phyloP scores from a whole-genome alignment of 129 eudicot species.

The Gnaphalium uliginosum region DNA sequence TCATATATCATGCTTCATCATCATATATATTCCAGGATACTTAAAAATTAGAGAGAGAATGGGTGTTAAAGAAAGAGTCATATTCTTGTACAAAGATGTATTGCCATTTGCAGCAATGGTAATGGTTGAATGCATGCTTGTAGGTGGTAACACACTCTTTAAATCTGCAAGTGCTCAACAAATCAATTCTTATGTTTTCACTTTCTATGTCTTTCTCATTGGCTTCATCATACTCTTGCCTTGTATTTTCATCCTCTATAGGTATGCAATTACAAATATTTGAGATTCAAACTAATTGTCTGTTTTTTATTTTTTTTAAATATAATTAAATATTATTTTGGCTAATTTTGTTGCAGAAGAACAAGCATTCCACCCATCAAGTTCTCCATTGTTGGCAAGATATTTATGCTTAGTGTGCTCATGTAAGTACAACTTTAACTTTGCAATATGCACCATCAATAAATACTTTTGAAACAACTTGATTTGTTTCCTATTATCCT shows the following conservation, averaged over 20 bases:
- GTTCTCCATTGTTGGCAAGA: conserved; percentile 13
- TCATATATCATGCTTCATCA: not conserved
- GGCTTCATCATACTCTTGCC: conserved; percentile 43
- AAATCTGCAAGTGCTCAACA: conserved; percentile 36
- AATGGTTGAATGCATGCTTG: conserved; percentile 27
- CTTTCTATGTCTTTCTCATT: conserved; percentile 37
- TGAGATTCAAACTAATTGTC: no score
- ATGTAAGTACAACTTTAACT: conserved; percentile 31
- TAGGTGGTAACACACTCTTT: conserved; percentile 39
- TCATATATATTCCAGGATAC: not conserved
- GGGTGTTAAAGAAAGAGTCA: conserved; percentile 12
- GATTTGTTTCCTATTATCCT: no score
- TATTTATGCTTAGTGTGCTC: conserved; percentile 36
- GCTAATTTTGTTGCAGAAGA: conserved; percentile 26
- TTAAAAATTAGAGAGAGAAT: not conserved
- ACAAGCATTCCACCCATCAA: conserved; percentile 37
- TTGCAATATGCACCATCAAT: not conserved
- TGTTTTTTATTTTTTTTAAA: not conserved
- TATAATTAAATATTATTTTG: not conserved
- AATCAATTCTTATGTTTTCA: conserved; percentile 42
- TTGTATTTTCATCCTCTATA: conserved; percentile 23
- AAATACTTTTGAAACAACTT: no score
- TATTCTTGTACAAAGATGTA: conserved; percentile 28
- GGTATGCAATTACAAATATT: not conserved
- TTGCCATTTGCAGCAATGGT: conserved; percentile 42